Evolutionary conservation across 371 early-diverging fungal species (phyloP), one percentile per base, ranked within the genome.

Genomic region (Rhizomucor pusillus): DNA sequence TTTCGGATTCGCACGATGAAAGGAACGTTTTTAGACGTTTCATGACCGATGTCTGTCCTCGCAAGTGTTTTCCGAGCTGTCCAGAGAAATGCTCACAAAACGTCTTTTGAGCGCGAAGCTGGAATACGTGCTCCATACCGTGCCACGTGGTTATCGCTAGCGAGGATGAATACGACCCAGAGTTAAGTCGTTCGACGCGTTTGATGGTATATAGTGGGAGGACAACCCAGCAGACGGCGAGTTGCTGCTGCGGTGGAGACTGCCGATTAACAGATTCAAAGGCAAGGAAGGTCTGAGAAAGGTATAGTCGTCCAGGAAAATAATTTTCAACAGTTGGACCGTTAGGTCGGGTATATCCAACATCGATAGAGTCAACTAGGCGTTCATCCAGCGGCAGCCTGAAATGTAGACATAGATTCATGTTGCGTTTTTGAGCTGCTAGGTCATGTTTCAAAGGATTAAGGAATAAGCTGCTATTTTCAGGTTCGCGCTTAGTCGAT

Each of bases 131-230:
- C 29, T 75, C 71, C 79, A 84, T 85, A 52, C 79, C 77, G 47
- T 88, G 87, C 75, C 82, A 84, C 3, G 82, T 82, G 23, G 75
- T 67, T 13, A 86, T 62, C 4, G 75, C 56, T 22, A 79, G 55
- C 2, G 73, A 59, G 1, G 73, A 63, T 1, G 62, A 65, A 50
- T 73, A 73, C 1, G 69, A 62, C 0, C 73, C 72, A 5, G 60
- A 44, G 34, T 65, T 84, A 50, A 91, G 71, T n/a, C 90, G 79
- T 65, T 97, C 97, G 2, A 98, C 94, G 11, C 93, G 81, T 43
- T 92, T 90, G 45, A 98, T 82, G 7, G 91, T 90, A 61, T 86
- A 94, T 43, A 95, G 81, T 2, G 97, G 98, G 12, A 97, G 62
- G 0, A 88, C 86, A 23, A 93, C 63, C 50, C 83, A 82, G 50